Evolutionary conservation across 495 filamentous ascomycete species (phyloP), one percentile per base, ranked within the genome.

Genomic region (Neurospora sublineolata): DNA sequence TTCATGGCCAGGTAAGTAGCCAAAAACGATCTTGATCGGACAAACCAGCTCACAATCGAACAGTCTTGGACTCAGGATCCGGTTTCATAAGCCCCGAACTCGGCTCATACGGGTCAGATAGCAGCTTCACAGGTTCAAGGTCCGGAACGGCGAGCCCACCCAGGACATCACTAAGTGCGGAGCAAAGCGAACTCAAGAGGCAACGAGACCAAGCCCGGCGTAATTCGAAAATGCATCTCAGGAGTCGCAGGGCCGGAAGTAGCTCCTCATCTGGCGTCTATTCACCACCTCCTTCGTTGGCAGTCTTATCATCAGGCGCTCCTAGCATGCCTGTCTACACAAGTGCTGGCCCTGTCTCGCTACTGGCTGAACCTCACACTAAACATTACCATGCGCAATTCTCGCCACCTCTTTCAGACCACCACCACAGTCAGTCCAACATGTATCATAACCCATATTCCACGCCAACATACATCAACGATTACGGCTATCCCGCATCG

Each of bases 71-170:
- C 37, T 76, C 82, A 23, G 75, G 78, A 44, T 75, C 60, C 69
- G 76, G 79, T 69, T 73, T 84, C 18, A 69, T 85, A 33, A 79
- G 79, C 30, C 81, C 81, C 33, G 83, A 84, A 60, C 58, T 84
- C 30, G 67, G 71, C 40, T 72, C 74, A 4, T 81, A 83, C 69
- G 79, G 79, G 16, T 83, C 83, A 11, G 82, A 84, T 64, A 76
- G 79, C 70, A 84, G 82, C 74, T 71, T 83, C 37, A 84, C 80
- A 6, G 78, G 73, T 36, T 82, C 84, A 14, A 76, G 82, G 72
- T 85, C 83, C 9, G 78, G 81, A 58, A 85, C 82, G 37, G 80
- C 80, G 36, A 85, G 84, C 79, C 83, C 83, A 5, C 82, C 84
- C 3, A 78, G 82, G 69, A 79, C 75, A 69, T 77, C 77, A 12